Conservation (phyloP, 2,329 filamentous ascomycete species). For the Scortechinia acanthostroma region DNA sequence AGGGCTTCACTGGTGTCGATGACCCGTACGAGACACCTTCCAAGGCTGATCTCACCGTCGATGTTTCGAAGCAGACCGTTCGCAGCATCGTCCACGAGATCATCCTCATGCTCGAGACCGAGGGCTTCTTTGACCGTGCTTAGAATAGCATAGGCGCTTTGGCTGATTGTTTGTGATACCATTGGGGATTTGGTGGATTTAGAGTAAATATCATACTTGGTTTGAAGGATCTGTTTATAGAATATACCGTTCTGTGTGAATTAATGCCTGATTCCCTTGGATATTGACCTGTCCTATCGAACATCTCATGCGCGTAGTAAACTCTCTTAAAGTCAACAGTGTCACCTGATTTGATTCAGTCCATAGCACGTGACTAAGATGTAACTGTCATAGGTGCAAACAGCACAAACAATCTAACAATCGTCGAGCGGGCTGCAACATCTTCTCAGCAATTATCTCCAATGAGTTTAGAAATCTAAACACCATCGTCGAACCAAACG, state of each 20-base stretch:
- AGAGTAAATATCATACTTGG: no score
- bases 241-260: slow-evolving; percentile 1
- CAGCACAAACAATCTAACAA: neutral
- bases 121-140: slow-evolving; percentile 72
- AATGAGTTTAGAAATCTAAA: neutral
- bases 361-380: no score
- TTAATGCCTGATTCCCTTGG: neutral
- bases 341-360: no score
- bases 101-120: slow-evolving; percentile 80
- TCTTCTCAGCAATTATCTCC: neutral
- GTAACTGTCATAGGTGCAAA: neutral
- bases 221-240: no score
- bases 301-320: no score
- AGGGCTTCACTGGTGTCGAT: slow-evolving; percentile 96
- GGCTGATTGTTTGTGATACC: no score
- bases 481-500: neutral
- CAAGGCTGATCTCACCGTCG: slow-evolving; percentile 78
- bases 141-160: neutral
- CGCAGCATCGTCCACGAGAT: slow-evolving; percentile 96
- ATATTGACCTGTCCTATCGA: no score
- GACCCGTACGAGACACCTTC: slow-evolving; percentile 85
- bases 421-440: no score
- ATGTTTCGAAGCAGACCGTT: slow-evolving; percentile 79
- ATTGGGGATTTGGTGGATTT: no score
- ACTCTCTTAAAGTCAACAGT: no score